phyloP scores from a whole-genome alignment of 2,329 filamentous ascomycete genomes.

The Fusarium sp. region DNA sequence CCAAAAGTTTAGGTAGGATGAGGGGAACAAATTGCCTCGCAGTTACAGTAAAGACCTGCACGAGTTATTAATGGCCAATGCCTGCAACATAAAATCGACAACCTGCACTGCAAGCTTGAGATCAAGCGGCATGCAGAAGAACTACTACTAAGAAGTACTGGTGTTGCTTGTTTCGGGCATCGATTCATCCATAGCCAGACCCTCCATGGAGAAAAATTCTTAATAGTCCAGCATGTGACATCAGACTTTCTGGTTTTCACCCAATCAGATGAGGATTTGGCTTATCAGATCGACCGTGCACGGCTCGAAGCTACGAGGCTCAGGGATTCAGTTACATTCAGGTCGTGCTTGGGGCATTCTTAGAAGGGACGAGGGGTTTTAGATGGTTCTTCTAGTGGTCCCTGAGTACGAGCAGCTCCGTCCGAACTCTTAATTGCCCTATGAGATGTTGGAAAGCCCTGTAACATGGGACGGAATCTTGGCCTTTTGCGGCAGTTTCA shows the following conservation, averaged over 20 bases:
- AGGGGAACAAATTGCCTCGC: conserved; percentile 23
- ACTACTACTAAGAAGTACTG: conserved; percentile 17
- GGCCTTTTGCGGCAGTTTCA: conserved; percentile 3
- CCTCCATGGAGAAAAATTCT: conserved; percentile 41
- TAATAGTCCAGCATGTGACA: conserved; percentile 44
- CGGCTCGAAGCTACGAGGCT: conserved; percentile 4
- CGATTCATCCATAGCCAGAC: background rate
- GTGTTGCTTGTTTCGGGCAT: conserved; percentile 18
- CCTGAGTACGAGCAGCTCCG: conserved; percentile 8
- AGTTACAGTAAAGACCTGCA: conserved; percentile 39
- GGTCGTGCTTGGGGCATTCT: conserved; percentile 7
- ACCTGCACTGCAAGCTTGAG: conserved; percentile 37
- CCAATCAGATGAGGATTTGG: conserved; percentile 17
- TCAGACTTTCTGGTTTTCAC: conserved; percentile 31
- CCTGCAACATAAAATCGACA: conserved; percentile 29
- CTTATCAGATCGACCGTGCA: conserved; percentile 46
- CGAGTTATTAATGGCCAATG: conserved; percentile 18
- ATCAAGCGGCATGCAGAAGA: conserved; percentile 13
- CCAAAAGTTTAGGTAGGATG: background rate
- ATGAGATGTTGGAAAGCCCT: conserved; percentile 13
- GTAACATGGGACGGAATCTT: conserved; percentile 19
- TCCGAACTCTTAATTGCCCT: conserved; percentile 4
- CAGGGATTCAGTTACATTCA: conserved; percentile 20
- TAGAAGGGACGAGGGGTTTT: conserved; percentile 12
- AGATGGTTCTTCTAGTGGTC: conserved; percentile 9